Percentiles rank a stretch among this genome's conserved stretches.
These are phyloP conservation scores for Ophiostoma fasciatum DNA, from an alignment of 2,329 filamentous ascomycete species.

Conservation along the genomic window DNA sequence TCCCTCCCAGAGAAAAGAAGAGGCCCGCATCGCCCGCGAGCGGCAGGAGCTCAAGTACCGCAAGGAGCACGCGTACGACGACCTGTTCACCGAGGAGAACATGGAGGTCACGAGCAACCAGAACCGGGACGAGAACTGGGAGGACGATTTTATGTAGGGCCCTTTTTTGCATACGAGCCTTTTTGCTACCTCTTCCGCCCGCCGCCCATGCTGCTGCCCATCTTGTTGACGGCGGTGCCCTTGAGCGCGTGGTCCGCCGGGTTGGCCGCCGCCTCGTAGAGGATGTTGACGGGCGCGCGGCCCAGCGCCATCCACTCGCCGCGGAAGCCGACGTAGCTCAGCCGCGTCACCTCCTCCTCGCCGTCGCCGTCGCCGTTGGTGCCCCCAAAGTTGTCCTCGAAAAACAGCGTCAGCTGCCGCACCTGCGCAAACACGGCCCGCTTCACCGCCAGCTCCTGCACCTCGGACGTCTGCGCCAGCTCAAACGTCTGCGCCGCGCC, in stretches of 20 bases:
- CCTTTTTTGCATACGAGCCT: constrained; percentile 37
- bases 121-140: constrained; percentile 59
- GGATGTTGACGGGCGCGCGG: constrained; percentile 65
- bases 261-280: constrained; percentile 91
- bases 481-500: constrained; percentile 47
- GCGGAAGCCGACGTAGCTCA: constrained; percentile 82
- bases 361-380: no score
- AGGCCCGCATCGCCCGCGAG: constrained; percentile 58
- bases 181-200: no score
- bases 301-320: constrained; percentile 86
- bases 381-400: constrained; percentile 90
- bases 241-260: constrained; percentile 68
- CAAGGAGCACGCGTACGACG: constrained; percentile 96
- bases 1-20: constrained; percentile 61
- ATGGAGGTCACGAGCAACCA: constrained; percentile 71
- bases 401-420: constrained; percentile 71
- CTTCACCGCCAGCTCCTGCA: constrained; percentile 80
- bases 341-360: constrained; percentile 62
- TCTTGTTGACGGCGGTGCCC: constrained; percentile 37
- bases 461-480: constrained; percentile 60
- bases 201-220: no score
- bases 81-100: constrained; percentile 72
- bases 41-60: constrained; percentile 82
- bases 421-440: constrained; percentile 80
- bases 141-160: constrained; percentile 82